Conservation (phyloP, 2,329 filamentous ascomycete genomes). For the Neofusicoccum laricinum region DNA sequence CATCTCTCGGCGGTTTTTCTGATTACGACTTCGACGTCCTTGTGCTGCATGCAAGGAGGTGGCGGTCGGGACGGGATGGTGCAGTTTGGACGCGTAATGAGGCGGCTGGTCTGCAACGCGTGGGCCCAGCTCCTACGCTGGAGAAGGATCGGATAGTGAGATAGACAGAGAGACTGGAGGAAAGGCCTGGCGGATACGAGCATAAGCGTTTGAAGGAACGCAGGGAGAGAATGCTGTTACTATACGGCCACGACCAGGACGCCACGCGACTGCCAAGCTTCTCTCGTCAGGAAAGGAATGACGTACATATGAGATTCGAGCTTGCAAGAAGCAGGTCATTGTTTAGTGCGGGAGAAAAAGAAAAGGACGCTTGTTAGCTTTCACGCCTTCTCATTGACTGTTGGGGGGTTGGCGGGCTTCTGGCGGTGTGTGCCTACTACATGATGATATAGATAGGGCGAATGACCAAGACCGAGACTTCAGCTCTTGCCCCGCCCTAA, state of each 20-base stretch:
- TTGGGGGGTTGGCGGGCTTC: not conserved
- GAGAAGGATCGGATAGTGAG: not conserved
- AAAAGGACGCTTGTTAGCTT: not conserved
- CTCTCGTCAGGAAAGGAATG: not conserved
- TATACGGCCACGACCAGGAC: not conserved
- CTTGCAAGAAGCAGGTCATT: not conserved
- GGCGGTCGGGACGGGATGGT: not conserved
- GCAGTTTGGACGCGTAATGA: conserved; percentile 4
- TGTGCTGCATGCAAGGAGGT: too few relatives aligned
- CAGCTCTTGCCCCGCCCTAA: conserved; percentile 2
- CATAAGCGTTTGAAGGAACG: not conserved
- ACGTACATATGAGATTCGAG: not conserved
- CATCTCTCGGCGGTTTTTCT: too few relatives aligned
- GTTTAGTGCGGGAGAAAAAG: not conserved
- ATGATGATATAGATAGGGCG: not conserved
- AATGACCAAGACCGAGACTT: not conserved
- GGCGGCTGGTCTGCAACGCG: not conserved
- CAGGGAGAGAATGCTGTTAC: not conserved
- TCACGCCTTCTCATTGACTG: not conserved
- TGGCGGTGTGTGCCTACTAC: conserved; percentile 7
- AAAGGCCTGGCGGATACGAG: not conserved
- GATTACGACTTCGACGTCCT: too few relatives aligned
- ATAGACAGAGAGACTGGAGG: not conserved
- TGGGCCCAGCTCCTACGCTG: too few relatives aligned
- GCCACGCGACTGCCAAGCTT: not conserved